Percentiles rank a stretch among this genome's conserved stretches.
Evolutionary conservation across 139 green algal species (phyloP).

Genomic region (Picochlorum sp.): DNA sequence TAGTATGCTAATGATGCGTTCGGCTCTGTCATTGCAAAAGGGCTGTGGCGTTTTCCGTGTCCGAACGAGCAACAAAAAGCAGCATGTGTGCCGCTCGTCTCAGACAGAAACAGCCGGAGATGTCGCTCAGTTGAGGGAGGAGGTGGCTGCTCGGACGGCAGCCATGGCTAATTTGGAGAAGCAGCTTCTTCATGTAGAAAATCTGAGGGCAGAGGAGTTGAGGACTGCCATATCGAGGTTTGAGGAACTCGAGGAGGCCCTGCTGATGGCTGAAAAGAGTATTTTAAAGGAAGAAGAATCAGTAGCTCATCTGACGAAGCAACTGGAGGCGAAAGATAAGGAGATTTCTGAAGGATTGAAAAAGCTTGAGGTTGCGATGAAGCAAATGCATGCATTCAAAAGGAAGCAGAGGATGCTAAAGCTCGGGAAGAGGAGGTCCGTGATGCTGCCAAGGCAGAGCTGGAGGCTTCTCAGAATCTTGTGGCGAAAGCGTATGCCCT

Average conservation of each 20-base stretch:
- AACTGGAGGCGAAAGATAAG: slow-evolving; percentile 5
- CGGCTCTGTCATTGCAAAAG: not conserved
- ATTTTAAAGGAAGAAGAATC: not conserved
- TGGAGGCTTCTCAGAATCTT: not conserved
- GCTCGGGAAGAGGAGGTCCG: not conserved
- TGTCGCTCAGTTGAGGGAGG: slow-evolving; percentile 6
- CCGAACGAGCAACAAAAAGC: not conserved
- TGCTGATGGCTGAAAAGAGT: slow-evolving; percentile 17
- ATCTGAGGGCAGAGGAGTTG: slow-evolving; percentile 10
- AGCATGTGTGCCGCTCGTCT: not conserved
- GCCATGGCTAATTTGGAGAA: slow-evolving; percentile 8
- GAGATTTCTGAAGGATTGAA: not conserved
- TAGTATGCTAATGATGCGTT: slow-evolving; percentile 7
- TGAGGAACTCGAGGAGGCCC: slow-evolving; percentile 17
- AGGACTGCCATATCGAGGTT: slow-evolving; percentile 8
- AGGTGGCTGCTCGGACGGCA: slow-evolving; percentile 12
- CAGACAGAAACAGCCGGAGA: not conserved
- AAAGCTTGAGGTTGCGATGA: not conserved
- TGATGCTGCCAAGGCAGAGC: not conserved
- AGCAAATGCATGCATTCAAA: not conserved
- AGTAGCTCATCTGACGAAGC: not conserved
- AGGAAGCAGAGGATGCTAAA: not conserved
- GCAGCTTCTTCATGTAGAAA: slow-evolving; percentile 15
- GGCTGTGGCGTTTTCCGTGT: not conserved
- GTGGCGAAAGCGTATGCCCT: not conserved